These are phyloP conservation scores for Cotoneaster glaucophyllus DNA, from an alignment of 306 rosid species.

Conservation along the genomic window DNA sequence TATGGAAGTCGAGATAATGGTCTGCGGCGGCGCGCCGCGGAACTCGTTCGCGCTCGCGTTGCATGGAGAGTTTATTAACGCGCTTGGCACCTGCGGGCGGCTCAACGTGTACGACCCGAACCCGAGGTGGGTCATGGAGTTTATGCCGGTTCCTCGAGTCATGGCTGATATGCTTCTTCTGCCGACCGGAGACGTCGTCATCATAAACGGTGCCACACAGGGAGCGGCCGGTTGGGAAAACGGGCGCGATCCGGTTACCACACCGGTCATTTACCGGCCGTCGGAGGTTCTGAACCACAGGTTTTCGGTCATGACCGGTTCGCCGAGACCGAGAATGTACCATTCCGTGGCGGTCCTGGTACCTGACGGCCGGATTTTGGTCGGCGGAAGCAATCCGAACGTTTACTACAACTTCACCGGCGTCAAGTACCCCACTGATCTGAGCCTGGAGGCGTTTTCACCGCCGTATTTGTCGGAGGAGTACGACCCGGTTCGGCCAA, in stretches of 20 bases:
- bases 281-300: background rate
- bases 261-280: slow-evolving; percentile 40
- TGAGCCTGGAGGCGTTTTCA: slow-evolving; percentile 64
- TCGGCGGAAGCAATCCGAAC: slow-evolving; percentile 82
- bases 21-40: slow-evolving; percentile 69
- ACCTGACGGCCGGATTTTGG: slow-evolving; percentile 51
- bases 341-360: slow-evolving; percentile 58
- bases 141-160: slow-evolving; percentile 61
- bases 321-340: slow-evolving; percentile 48
- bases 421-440: slow-evolving; percentile 59
- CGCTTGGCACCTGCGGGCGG: slow-evolving; percentile 49
- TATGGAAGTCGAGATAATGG: slow-evolving; percentile 41
- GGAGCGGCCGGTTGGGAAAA: slow-evolving; percentile 84
- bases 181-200: slow-evolving; percentile 53
- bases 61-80: slow-evolving; percentile 19
- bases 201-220: slow-evolving; percentile 44
- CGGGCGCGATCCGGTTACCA: slow-evolving; percentile 33
- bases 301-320: slow-evolving; percentile 36
- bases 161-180: slow-evolving; percentile 74
- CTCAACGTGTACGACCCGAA: slow-evolving; percentile 29
- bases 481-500: slow-evolving; percentile 30
- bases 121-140: slow-evolving; percentile 60
- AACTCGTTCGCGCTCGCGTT: slow-evolving; percentile 22
- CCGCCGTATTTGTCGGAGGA: slow-evolving; percentile 52
- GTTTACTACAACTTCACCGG: slow-evolving; percentile 45